Base-by-base conservation (phyloP, 192 early-diverging fungal species). In the Jimgerdemannia flammicorona region DNA sequence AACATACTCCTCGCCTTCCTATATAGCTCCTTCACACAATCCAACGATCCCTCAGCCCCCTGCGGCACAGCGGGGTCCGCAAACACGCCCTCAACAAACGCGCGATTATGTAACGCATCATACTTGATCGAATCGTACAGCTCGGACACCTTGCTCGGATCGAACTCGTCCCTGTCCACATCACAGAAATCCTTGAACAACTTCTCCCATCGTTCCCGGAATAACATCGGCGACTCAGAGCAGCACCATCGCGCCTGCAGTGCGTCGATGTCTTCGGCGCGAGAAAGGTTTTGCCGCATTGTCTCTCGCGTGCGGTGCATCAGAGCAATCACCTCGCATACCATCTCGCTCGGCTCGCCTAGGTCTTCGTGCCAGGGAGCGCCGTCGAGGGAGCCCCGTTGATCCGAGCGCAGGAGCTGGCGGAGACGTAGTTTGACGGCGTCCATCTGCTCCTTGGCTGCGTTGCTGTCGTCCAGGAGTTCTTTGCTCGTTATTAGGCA, bases 91-190 rank as follows among this genome's bases (percentile, higher is more conserved):
- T 96, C 91, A 39, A 95, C 74, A 77, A 97, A 97, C 41, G 83
- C 79, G 20, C 97, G 90, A 78, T 99, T 99, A 77, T 99, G 97
- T 65, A 99, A 79, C n/a, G 97, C 91, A 75, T 99, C 97, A 75
- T 96, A 98, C 77, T 99, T 99, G 29, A 98, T 81, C 43, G 96
- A 96, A 77, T 99, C 97, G 76, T 98, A 97, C 4, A 99, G 84
- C 75, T 97, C 94, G 14, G 95, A 95, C 4, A 95, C 90, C 77
- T 96, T 96, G 43, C 94, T 93, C 0, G 96, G 94, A 72, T 93
- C 92, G 77, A 88, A 91, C 29, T 85, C 77, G 10, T 83, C 72
- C n/a, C 79, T 74, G 8, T 86, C 85, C 29, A 74, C 83, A 73
- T 78, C 75, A 73, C 89, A 92, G 81, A 97, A 97, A 70, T 96